Conservation (phyloP, 139 green algal genomes). For the Chlorella sp. region DNA sequence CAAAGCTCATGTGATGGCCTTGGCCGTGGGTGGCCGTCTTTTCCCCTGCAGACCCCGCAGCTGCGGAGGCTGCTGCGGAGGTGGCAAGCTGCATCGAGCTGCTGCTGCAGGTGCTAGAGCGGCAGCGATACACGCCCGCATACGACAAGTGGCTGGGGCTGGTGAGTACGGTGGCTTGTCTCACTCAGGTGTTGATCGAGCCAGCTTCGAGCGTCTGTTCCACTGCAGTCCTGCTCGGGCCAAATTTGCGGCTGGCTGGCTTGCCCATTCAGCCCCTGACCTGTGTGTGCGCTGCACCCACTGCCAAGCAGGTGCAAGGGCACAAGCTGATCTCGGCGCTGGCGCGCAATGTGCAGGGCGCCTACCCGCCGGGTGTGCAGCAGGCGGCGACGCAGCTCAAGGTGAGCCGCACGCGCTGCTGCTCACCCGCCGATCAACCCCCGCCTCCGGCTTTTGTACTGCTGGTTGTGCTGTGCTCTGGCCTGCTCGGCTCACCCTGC, state of each 20-base stretch:
- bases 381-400: not conserved
- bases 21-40: too few relatives aligned
- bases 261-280: not conserved
- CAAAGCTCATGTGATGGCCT: too few relatives aligned
- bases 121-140: not conserved
- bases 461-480: not conserved
- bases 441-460: too few relatives aligned
- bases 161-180: not conserved
- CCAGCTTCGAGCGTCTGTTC: not conserved
- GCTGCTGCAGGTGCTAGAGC: not conserved
- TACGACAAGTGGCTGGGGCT: not conserved
- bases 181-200: not conserved
- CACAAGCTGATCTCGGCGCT: not conserved
- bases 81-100: slow-evolving; percentile 1
- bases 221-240: not conserved
- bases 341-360: not conserved
- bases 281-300: not conserved
- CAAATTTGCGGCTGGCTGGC: not conserved
- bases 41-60: not conserved
- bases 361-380: not conserved
- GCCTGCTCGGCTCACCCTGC: not conserved
- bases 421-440: too few relatives aligned
- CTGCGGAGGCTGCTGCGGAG: not conserved
- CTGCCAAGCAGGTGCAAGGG: not conserved
- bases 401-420: not conserved